phyloP scores from a whole-genome alignment of 495 filamentous ascomycete species.

The Astrothelium macrocarpum region DNA sequence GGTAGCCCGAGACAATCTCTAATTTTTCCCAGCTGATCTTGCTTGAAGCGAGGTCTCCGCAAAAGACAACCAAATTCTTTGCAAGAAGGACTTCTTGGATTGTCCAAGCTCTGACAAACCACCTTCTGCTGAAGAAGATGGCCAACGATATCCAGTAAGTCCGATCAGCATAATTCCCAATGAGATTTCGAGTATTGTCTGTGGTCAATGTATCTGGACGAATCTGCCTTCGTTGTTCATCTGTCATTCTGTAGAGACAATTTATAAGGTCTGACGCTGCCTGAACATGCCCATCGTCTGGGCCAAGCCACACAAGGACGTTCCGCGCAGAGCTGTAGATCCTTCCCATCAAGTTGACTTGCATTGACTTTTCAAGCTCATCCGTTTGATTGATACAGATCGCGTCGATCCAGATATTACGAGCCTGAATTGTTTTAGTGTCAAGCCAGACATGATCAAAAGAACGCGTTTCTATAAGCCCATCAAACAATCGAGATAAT shows the following conservation, averaged over 20 bases:
- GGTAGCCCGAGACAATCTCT: neutral
- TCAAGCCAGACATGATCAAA: no score
- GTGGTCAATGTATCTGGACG: neutral
- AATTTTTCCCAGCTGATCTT: neutral
- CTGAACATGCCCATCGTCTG: neutral
- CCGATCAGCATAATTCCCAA: neutral
- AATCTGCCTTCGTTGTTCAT: neutral
- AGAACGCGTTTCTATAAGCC: no score
- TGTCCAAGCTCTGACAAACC: neutral
- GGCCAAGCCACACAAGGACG: slow-evolving; percentile 16
- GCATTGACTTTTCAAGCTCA: slow-evolving; percentile 11
- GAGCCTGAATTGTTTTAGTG: no score
- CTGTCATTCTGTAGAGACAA: neutral
- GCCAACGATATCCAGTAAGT: neutral
- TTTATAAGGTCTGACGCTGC: neutral
- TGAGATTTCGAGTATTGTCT: neutral
- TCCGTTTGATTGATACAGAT: slow-evolving; percentile 18
- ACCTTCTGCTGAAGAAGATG: neutral
- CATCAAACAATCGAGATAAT: no score
- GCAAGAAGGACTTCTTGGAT: neutral
- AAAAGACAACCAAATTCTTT: neutral
- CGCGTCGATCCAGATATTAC: no score
- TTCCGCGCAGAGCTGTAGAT: slow-evolving; percentile 14
- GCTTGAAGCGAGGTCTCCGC: neutral
- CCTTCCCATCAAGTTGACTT: slow-evolving; percentile 16